Evolutionary conservation across 805 yeast species (phyloP), one percentile per base, ranked within the genome.

Genomic region (Jamesozyma hellenica): DNA sequence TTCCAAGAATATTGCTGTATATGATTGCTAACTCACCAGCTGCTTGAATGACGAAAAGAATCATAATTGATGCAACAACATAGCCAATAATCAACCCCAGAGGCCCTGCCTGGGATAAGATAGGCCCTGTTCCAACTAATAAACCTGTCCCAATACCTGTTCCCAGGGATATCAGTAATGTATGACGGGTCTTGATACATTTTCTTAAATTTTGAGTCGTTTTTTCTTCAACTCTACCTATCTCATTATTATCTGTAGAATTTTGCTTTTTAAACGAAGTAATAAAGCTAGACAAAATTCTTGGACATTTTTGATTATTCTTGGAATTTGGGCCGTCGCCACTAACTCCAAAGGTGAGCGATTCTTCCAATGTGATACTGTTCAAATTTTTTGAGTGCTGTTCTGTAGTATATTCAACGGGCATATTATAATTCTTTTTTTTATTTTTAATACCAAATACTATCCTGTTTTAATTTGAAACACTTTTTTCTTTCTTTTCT

Each of bases 141-240:
- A 77, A 63, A 45, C 83, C 84, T 4, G 90, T 79, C 50, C 94
- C 95, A 44, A 84, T 78, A 29, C 88, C 79, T 39, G 90, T 87
- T 42, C 90, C 90, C 40, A 84, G 67, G 36, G 83, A 78, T 71
- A 82, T 52, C 47, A 50, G 41, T 16, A 49, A n/a, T 16, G 45
- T 34, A 34, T 52, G 56, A 13, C 54, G 42, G 4, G 47, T 28
- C 33, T 46, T 42, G 26, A 49, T 44, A 9, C 44, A 23, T 10
- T 46, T 32, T 11, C 36, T 28, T 19, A 45, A 12, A 36, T 36
- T 30, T 16, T 31, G 30, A 21, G 23, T 21, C n/a, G 39, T 8
- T 6, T 18, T 14, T 14, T 28, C 15, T n/a, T 23, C 6, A 18
- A 13, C 3, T 8, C 35, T 15, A 9, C 29, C 7, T 5, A 18